Evolutionary conservation across 352 stramenopile species (phyloP).

Genomic region (Phytophthora melonis): DNA sequence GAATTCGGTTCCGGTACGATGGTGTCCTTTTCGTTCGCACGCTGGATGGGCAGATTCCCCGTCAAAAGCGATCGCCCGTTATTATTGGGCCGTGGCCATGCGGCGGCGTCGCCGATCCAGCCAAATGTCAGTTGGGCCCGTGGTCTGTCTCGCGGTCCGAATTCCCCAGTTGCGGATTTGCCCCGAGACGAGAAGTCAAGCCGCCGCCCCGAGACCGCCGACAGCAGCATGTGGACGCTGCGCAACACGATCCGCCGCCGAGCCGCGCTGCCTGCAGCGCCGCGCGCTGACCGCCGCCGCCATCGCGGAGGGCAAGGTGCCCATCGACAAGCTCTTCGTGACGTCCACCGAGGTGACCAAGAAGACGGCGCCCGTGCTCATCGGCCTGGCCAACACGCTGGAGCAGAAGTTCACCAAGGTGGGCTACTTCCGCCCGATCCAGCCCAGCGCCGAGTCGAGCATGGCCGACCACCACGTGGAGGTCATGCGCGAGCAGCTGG

Average conservation of each 20-base stretch:
- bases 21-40: neutral
- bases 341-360: conserved; percentile 72
- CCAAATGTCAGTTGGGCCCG: conserved; percentile 9
- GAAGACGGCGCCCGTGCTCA: conserved; percentile 75
- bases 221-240: conserved; percentile 28
- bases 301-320: conserved; percentile 51
- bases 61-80: conserved; percentile 15
- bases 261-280: conserved; percentile 7
- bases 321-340: conserved; percentile 72
- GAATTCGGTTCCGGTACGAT: neutral
- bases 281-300: conserved; percentile 48
- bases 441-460: conserved; percentile 42
- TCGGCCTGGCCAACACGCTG: conserved; percentile 71
- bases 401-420: conserved; percentile 80
- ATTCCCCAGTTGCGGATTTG: conserved; percentile 31
- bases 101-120: conserved; percentile 22
- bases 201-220: conserved; percentile 4
- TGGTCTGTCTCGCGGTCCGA: neutral
- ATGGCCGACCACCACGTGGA: conserved; percentile 75
- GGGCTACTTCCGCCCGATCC: conserved; percentile 84
- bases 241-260: conserved; percentile 22
- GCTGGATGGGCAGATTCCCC: conserved; percentile 12
- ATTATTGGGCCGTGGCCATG: conserved; percentile 17
- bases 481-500: conserved; percentile 70
- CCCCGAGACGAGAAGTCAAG: too few species aligned